These are phyloP conservation scores for Magnaporthiopsis incrustans DNA, from an alignment of 2,329 filamentous ascomycete genomes.

Conservation along the genomic window DNA sequence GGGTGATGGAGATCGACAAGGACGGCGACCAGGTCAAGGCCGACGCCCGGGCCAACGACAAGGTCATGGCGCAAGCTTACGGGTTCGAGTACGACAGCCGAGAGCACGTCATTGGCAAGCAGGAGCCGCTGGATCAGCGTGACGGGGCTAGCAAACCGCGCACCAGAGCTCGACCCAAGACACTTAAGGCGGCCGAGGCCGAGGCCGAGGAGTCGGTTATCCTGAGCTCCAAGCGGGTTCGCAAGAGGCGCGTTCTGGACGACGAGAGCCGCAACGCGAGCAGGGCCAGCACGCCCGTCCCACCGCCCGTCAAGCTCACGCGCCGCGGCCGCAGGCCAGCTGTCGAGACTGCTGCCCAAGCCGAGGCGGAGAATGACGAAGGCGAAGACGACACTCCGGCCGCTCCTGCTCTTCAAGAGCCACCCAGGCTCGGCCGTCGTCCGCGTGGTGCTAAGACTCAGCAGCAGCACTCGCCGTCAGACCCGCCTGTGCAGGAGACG, in stretches of 20 bases:
- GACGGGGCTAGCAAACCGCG: conserved; percentile 43
- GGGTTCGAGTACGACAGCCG: conserved; percentile 54
- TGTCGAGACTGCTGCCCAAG: neutral
- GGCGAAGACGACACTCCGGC: neutral
- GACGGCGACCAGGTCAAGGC: conserved; percentile 37
- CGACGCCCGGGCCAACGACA: conserved; percentile 42
- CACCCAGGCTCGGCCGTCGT: neutral
- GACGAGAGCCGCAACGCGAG: conserved; percentile 42
- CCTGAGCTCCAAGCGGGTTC: conserved; percentile 43
- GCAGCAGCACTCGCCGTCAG: conserved; percentile 1
- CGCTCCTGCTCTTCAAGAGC: neutral
- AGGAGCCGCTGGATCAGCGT: conserved; percentile 49
- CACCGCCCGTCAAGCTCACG: conserved; percentile 20
- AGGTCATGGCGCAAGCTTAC: conserved; percentile 50
- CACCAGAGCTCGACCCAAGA: conserved; percentile 49
- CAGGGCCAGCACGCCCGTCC: conserved; percentile 41
- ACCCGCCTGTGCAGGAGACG: neutral
- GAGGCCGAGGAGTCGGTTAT: conserved; percentile 30
- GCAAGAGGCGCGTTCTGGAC: conserved; percentile 45
- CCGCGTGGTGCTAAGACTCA: conserved; percentile 1
- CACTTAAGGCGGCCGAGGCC: conserved; percentile 50
- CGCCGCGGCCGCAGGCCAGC: conserved; percentile 7
- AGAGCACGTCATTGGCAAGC: conserved; percentile 47
- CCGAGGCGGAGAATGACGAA: conserved; percentile 1
- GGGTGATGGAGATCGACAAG: conserved; percentile 35